Conservation (phyloP, 345 rosid genomes). For the Raphanus raphanistrum region DNA sequence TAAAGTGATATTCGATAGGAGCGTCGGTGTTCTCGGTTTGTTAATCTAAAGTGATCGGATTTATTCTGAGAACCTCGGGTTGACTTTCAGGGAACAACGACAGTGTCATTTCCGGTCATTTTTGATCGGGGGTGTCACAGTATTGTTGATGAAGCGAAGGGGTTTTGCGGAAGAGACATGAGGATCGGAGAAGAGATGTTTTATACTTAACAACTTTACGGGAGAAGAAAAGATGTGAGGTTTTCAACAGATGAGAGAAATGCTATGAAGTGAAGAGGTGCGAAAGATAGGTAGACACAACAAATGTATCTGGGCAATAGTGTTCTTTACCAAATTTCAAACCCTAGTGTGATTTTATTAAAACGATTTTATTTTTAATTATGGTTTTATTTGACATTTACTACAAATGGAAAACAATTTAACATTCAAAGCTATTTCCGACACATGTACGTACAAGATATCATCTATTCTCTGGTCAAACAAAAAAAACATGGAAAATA, state of each 20-base stretch:
- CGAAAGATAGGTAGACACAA: neutral
- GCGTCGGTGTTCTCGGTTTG: no score
- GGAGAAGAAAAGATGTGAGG: neutral
- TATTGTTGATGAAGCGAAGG: neutral
- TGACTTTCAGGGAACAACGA: no score
- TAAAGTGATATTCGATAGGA: no score
- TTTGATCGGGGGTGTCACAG: no score
- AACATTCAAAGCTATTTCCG: neutral
- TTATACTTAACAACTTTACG: neutral
- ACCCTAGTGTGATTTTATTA: neutral
- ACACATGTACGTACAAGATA: neutral
- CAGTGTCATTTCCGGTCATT: no score
- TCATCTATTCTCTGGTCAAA: neutral
- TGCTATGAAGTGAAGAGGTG: neutral
- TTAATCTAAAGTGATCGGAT: no score
- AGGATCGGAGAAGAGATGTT: neutral
- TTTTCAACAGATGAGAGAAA: neutral
- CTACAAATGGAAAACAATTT: neutral
- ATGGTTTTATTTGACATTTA: neutral
- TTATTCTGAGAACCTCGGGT: no score
- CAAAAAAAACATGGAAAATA: neutral
- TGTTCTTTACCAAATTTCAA: neutral
- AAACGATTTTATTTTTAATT: neutral
- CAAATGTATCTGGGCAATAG: neutral
- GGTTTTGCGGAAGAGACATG: slow-evolving; percentile 13